phyloP scores from a whole-genome alignment of 768 basidiomycete genomes.

The Pisolithus albus region DNA sequence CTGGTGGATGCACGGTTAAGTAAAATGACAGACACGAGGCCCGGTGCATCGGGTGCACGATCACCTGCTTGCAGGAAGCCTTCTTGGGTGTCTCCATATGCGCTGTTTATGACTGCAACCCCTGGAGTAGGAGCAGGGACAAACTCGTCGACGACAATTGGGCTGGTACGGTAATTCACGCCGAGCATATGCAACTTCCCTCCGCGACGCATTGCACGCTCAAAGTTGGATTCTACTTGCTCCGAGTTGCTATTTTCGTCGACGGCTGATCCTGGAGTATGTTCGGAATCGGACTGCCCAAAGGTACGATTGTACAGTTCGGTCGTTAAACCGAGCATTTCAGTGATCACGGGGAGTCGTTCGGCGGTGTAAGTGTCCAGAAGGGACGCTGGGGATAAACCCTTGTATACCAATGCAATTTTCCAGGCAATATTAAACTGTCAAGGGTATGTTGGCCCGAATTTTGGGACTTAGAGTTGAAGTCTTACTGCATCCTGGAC shows the following conservation, averaged over 20 bases:
- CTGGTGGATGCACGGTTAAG: too few relatives aligned
- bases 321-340: slow-evolving; percentile 33
- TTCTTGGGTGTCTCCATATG: not conserved
- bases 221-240: not conserved
- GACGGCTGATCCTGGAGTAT: not conserved
- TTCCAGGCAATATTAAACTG: slow-evolving; percentile 40
- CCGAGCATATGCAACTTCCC: slow-evolving; percentile 15
- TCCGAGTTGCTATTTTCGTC: not conserved
- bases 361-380: slow-evolving; percentile 34
- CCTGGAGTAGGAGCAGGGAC: not conserved
- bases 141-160: slow-evolving; percentile 17
- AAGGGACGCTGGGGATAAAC: slow-evolving; percentile 13
- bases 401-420: slow-evolving; percentile 27
- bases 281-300: not conserved
- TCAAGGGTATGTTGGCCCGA: not conserved
- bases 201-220: slow-evolving; percentile 1
- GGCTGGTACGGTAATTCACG: slow-evolving; percentile 21
- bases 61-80: not conserved
- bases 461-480: too few relatives aligned
- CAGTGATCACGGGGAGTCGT: slow-evolving; percentile 35
- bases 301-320: not conserved
- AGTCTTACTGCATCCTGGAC: slow-evolving; percentile 6
- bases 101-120: not conserved
- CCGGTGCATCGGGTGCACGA: not conserved
- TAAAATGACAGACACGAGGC: not conserved